Evolutionary conservation across 208 protist species (phyloP), one percentile per base, ranked within the genome.

Genomic region (Acanthamoeba triangularis): DNA sequence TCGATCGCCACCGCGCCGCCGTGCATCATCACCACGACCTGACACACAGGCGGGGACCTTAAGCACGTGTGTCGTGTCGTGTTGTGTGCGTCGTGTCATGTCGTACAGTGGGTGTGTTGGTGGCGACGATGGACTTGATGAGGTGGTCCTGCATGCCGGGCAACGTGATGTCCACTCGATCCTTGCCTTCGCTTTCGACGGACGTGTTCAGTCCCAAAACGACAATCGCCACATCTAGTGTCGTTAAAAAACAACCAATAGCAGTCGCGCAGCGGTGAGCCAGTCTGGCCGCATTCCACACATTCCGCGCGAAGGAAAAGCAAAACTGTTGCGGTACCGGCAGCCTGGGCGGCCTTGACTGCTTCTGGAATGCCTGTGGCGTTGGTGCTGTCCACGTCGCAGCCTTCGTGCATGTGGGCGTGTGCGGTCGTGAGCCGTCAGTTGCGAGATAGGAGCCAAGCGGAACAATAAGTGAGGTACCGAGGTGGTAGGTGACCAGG

Each of bases 1-100:
- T 54, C 69, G 30, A 92, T 44, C 20, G 82, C 54, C 16, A 94
- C 78, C 20, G 41, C 49, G 6, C 95, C 95, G 1, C 94, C 94
- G 88, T 96, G 82, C 28, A 96, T 92, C 44, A 96, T 30, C 37
- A 96, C 78, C 14, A 95, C 59, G 23, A 96, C 85, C 63, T 76
- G 59, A 3, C 23, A 28, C 67, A 76, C 20, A 25, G 10, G n/a
- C 2, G 2, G 63, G 20, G 7, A 28, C 1, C 10, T 33, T 35
- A 6, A 20, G 11, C 25, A 13, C 23, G 7, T 35, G 63, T 13
- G 10, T 69, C 11, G 33, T 33, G 11, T n/a, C 25, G 85, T 33
- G 41, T 91, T 11, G 10, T 8, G 8, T 2, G 11, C n/a, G 11
- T 11, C 30, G n/a, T 41, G 18, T 5, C 72, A 0, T n/a, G 41